A percentile compares a stretch with the other conserved stretches of the same genome.
These are phyloP conservation scores for Phycomyces nitens DNA, from an alignment of 192 early-diverging fungal species.

Conservation along the genomic window DNA sequence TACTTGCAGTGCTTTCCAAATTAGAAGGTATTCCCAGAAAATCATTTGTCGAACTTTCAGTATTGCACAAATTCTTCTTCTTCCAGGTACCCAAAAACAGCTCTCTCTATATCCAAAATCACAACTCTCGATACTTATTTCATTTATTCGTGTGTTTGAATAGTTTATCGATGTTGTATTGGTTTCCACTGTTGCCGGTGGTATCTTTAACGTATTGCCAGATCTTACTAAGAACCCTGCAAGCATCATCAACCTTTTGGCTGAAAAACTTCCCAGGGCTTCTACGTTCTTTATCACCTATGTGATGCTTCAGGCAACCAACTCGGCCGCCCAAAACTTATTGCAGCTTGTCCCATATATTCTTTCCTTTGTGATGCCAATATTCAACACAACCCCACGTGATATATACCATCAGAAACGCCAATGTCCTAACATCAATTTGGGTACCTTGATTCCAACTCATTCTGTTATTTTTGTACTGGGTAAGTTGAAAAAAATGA, in stretches of 20 bases:
- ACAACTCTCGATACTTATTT: too few species aligned
- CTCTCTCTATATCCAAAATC: too few species aligned
- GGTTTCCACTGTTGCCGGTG: slow-evolving; percentile 70
- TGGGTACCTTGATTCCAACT: slow-evolving; percentile 60
- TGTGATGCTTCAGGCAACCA: slow-evolving; percentile 70
- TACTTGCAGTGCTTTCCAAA: slow-evolving; percentile 42
- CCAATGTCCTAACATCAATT: slow-evolving; percentile 48
- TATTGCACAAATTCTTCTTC: slow-evolving; percentile 72
- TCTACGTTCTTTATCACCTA: slow-evolving; percentile 86
- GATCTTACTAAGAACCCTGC: slow-evolving; percentile 50
- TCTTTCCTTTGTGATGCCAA: slow-evolving; percentile 50
- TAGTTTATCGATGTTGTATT: slow-evolving; percentile 78
- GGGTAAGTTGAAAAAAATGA: background rate
- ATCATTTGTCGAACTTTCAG: slow-evolving; percentile 55
- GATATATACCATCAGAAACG: slow-evolving; percentile 49
- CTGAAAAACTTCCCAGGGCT: slow-evolving; percentile 64
- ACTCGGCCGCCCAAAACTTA: slow-evolving; percentile 62
- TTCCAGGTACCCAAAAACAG: slow-evolving; percentile 63
- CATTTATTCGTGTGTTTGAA: too few species aligned
- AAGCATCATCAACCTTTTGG: slow-evolving; percentile 44
- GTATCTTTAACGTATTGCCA: slow-evolving; percentile 42
- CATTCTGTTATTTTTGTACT: slow-evolving; percentile 64
- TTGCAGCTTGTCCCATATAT: slow-evolving; percentile 66
- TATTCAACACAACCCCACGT: slow-evolving; percentile 71
- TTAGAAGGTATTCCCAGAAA: slow-evolving; percentile 58